phyloP scores from a whole-genome alignment of 208 protist species.

The Leishmania mexicana region DNA sequence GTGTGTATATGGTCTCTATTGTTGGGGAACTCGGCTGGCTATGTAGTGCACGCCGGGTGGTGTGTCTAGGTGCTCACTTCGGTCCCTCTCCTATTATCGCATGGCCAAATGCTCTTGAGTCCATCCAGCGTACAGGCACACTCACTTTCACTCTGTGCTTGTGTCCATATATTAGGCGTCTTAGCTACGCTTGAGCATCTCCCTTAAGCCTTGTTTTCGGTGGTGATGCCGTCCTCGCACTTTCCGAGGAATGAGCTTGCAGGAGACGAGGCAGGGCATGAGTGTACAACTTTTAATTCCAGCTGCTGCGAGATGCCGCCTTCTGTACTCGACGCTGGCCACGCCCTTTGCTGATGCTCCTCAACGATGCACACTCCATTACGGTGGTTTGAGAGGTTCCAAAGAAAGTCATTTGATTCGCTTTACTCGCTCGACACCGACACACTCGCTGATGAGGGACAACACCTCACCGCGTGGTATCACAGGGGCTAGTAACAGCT shows the following conservation, averaged over 20 bases:
- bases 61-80: not conserved
- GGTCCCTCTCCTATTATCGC: not conserved
- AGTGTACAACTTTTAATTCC: not conserved
- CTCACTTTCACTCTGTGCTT: not conserved
- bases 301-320: not conserved
- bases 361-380: not conserved
- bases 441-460: not conserved
- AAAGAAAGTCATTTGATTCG: not conserved
- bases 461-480: not conserved
- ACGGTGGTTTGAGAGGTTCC: not conserved
- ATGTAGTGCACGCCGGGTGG: not conserved
- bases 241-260: not conserved
- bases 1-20: not conserved
- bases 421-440: too few species aligned
- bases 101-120: not conserved
- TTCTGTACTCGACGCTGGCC: not conserved
- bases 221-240: not conserved
- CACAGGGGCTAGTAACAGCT: not conserved
- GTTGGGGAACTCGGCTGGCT: not conserved
- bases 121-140: not conserved
- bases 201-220: not conserved
- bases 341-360: not conserved
- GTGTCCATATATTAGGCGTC: not conserved
- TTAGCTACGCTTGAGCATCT: not conserved
- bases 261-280: not conserved